phyloP scores from a whole-genome alignment of 2,329 filamentous ascomycete species.

The Cladophialophora exuberans region DNA sequence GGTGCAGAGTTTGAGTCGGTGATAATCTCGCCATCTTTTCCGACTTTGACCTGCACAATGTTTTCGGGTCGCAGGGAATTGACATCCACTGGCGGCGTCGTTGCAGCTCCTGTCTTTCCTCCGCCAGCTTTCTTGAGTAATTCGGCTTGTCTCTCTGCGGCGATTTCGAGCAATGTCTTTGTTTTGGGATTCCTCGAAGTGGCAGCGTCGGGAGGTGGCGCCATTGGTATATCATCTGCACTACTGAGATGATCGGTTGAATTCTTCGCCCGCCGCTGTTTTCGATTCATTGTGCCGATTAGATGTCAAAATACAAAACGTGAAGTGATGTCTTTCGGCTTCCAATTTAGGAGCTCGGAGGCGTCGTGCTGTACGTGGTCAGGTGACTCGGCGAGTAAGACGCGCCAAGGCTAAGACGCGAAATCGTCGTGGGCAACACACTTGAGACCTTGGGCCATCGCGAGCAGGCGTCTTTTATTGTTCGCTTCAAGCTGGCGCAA shows the following conservation, averaged over 20 bases:
- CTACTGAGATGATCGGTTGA: constrained; percentile 15
- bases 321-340: no score
- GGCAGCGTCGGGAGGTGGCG: constrained; percentile 7
- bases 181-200: constrained; percentile 28
- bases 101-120: constrained; percentile 22
- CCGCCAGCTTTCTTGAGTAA: no score
- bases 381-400: no score
- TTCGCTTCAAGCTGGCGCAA: no score
- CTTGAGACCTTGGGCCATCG: no score
- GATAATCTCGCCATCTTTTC: constrained; percentile 28
- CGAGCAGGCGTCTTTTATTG: no score
- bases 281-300: constrained; percentile 32
- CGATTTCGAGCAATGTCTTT: constrained; percentile 50
- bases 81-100: constrained; percentile 38
- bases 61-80: constrained; percentile 21
- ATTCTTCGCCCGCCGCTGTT: constrained; percentile 29
- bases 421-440: no score
- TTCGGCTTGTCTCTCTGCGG: constrained; percentile 46
- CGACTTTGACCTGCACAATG: constrained; percentile 31
- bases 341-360: no score
- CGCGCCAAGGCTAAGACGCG: no score
- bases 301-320: no score
- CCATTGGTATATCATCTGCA: constrained; percentile 28
- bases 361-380: no score
- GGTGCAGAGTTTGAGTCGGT: background rate